phyloP scores from a whole-genome alignment of 2,329 filamentous ascomycete species.

The Xylariaceae sp. region DNA sequence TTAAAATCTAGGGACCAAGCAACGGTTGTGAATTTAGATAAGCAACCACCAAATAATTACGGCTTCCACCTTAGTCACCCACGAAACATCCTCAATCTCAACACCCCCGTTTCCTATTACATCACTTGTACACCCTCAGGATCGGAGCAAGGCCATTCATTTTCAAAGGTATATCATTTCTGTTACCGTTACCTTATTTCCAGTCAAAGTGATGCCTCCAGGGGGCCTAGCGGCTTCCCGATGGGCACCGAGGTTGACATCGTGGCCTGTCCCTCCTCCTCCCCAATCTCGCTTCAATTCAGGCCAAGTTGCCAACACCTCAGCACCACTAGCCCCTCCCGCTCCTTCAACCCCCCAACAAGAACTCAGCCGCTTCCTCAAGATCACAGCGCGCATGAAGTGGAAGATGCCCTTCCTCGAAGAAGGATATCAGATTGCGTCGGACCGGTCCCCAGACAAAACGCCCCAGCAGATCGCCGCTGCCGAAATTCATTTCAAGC shows the following conservation, averaged over 20 bases:
- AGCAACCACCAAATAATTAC: too few relatives aligned
- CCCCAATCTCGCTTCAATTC: not conserved
- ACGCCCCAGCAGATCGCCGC: slow-evolving; percentile 28
- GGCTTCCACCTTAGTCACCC: too few relatives aligned
- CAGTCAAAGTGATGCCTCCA: too few relatives aligned
- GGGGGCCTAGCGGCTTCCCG: slow-evolving; percentile 22
- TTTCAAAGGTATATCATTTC: too few relatives aligned
- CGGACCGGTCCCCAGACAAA: slow-evolving; percentile 36
- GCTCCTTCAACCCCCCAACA: slow-evolving; percentile 16
- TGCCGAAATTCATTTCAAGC: slow-evolving; percentile 65
- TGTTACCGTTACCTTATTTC: too few relatives aligned
- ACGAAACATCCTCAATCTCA: too few relatives aligned
- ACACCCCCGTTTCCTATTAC: too few relatives aligned
- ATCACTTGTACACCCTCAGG: too few relatives aligned
- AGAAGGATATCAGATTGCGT: slow-evolving; percentile 52
- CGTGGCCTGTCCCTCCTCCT: slow-evolving; percentile 14
- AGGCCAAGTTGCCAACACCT: not conserved
- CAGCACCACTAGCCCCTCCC: slow-evolving; percentile 2
- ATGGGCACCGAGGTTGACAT: slow-evolving; percentile 18
- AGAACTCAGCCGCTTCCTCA: slow-evolving; percentile 55
- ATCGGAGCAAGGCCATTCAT: too few relatives aligned
- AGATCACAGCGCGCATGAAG: slow-evolving; percentile 56
- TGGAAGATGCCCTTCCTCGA: slow-evolving; percentile 62
- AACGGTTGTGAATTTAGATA: too few relatives aligned
- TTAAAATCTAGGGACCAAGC: too few relatives aligned